Evolutionary conservation across 2,329 filamentous ascomycete genomes (phyloP).

Genomic region (Fusarium zealandicum): DNA sequence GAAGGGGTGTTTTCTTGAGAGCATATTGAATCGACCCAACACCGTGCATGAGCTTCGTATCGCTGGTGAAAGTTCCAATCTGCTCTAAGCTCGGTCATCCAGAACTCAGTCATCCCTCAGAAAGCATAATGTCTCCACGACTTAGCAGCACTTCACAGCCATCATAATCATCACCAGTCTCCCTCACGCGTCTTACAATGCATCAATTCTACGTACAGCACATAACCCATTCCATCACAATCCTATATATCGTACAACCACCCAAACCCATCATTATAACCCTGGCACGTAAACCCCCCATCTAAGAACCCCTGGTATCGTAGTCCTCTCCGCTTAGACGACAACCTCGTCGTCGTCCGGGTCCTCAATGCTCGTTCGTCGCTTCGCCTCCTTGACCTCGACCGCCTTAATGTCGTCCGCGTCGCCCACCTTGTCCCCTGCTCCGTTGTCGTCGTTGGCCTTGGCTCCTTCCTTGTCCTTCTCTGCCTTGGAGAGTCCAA

Average conservation of each 20-base stretch:
- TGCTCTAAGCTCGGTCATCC: too few species aligned
- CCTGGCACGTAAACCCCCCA: slow-evolving; percentile 3
- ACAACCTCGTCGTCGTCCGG: slow-evolving; percentile 62
- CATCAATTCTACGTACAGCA: slow-evolving; percentile 24
- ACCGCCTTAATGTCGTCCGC: slow-evolving; percentile 51
- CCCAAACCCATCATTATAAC: slow-evolving; percentile 19
- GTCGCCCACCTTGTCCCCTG: slow-evolving; percentile 37
- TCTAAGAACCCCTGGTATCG: slow-evolving; percentile 34
- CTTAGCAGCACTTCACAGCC: neutral
- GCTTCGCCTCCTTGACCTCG: slow-evolving; percentile 61
- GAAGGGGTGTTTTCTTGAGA: too few species aligned
- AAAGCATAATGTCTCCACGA: too few species aligned
- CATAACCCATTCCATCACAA: slow-evolving; percentile 4
- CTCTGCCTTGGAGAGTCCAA: slow-evolving; percentile 53
- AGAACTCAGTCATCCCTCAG: too few species aligned
- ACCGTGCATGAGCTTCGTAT: too few species aligned
- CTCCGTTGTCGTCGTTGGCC: slow-evolving; percentile 12
- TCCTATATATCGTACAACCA: slow-evolving; percentile 26
- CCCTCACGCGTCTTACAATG: slow-evolving; percentile 9
- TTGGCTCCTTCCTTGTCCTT: slow-evolving; percentile 40
- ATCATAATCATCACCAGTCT: too few species aligned
- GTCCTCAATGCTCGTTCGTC: slow-evolving; percentile 66
- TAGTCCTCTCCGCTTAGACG: slow-evolving; percentile 36
- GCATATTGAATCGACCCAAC: too few species aligned
- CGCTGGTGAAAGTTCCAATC: too few species aligned